Evolutionary conservation across 768 basidiomycete genomes (phyloP).

Genomic region (Mycena epipterygia): DNA sequence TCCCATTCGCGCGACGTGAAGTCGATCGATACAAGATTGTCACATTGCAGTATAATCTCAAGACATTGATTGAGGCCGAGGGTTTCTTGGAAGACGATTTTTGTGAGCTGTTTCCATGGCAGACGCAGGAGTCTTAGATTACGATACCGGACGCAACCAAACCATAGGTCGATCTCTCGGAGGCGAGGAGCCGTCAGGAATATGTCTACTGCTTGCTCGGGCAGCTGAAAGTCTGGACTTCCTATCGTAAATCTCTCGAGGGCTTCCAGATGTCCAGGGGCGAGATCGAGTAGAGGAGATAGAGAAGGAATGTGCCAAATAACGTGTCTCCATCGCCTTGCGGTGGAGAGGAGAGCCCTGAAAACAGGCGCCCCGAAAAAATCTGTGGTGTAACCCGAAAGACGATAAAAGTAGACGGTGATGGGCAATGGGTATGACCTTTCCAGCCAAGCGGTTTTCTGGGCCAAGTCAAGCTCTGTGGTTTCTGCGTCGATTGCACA

Average conservation of each 20-base stretch:
- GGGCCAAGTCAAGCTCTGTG: not conserved
- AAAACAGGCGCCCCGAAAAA: not conserved
- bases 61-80: not conserved
- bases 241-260: not conserved
- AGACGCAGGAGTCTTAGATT: not conserved
- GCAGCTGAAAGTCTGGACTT: not conserved
- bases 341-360: not conserved
- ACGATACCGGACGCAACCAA: not conserved
- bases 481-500: not conserved
- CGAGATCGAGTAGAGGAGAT: not conserved
- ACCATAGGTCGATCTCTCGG: not conserved
- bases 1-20: not conserved
- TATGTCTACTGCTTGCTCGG: not conserved
- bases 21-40: not conserved
- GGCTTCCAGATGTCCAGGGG: not conserved
- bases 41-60: not conserved
- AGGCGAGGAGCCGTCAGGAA: not conserved
- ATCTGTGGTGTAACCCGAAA: too few species aligned
- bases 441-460: not conserved
- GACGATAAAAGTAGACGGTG: not conserved
- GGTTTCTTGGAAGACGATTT: not conserved
- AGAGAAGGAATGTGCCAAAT: not conserved
- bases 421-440: not conserved
- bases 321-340: not conserved
- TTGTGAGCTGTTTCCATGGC: not conserved